phyloP scores from a whole-genome alignment of 352 stramenopile genomes.

The Albugo candida region DNA sequence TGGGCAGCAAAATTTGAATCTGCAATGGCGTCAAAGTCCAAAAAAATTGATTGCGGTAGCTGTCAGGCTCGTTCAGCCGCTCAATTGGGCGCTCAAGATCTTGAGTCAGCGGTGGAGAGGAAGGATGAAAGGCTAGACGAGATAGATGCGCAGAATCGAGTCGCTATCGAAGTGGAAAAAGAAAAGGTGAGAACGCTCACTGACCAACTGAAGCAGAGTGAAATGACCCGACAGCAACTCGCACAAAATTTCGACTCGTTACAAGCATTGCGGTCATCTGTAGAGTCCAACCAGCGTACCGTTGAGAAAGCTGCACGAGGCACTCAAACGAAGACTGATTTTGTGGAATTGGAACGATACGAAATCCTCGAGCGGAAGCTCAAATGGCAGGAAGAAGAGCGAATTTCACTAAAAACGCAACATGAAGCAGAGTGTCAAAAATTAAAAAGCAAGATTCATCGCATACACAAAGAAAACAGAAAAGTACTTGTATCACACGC shows the following conservation, averaged over 20 bases:
- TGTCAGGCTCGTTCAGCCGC: constrained; percentile 1
- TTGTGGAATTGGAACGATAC: background rate
- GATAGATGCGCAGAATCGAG: background rate
- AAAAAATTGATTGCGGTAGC: background rate
- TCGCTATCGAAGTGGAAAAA: background rate
- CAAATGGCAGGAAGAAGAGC: constrained; percentile 4
- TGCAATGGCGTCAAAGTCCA: constrained; percentile 13
- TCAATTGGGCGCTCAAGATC: constrained; percentile 3
- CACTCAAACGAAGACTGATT: constrained; percentile 1
- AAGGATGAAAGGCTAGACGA: constrained; percentile 10
- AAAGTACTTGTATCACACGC: constrained; percentile 3
- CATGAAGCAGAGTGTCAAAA: background rate
- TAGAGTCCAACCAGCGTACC: background rate
- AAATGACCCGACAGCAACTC: constrained; percentile 37
- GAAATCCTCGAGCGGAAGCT: constrained; percentile 2
- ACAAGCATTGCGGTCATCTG: constrained; percentile 5
- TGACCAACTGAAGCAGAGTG: constrained; percentile 36
- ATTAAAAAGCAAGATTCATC: background rate
- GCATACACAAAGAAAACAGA: constrained; percentile 2
- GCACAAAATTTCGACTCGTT: constrained; percentile 31
- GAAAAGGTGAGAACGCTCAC: constrained; percentile 16
- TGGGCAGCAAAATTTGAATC: constrained; percentile 40
- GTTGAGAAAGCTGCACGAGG: constrained; percentile 1
- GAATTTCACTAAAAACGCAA: background rate
- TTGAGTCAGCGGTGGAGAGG: constrained; percentile 6